phyloP scores from a whole-genome alignment of 2,329 filamentous ascomycete species.

The Ophiostoma sp. region DNA sequence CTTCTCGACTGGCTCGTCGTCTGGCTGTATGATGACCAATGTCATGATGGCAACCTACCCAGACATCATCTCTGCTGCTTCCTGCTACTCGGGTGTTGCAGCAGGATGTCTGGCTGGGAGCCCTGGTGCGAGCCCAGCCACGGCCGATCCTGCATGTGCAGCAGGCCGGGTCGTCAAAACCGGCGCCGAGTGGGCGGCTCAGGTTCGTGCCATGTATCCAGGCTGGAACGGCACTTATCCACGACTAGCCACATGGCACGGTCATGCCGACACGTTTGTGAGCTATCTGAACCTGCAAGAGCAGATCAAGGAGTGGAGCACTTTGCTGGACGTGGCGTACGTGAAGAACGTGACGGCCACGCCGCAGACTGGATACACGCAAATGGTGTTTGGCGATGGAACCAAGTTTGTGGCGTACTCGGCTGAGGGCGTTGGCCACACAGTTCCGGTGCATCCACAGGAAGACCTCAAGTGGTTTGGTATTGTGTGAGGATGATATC shows the following conservation, averaged over 20 bases:
- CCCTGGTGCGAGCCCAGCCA: constrained; percentile 29
- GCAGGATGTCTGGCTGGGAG: constrained; percentile 34
- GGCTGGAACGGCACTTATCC: constrained; percentile 46
- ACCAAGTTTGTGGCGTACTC: constrained; percentile 37
- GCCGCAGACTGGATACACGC: constrained; percentile 35
- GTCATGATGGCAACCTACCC: constrained; percentile 38
- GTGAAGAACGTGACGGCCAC: constrained; percentile 33
- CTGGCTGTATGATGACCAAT: constrained; percentile 44
- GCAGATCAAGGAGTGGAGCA: constrained; percentile 39
- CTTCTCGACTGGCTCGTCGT: constrained; percentile 48
- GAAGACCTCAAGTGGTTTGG: constrained; percentile 33
- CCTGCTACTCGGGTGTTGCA: constrained; percentile 36
- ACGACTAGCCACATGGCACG: constrained; percentile 61
- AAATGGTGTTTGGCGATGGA: constrained; percentile 38
- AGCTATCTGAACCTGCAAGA: constrained; percentile 42
- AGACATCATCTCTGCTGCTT: constrained; percentile 38
- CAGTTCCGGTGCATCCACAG: constrained; percentile 30
- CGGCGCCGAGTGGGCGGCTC: neutral
- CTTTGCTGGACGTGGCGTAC: constrained; percentile 33
- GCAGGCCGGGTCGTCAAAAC: constrained; percentile 41
- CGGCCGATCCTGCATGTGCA: constrained; percentile 44
- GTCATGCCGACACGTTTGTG: constrained; percentile 51
- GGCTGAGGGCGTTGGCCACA: constrained; percentile 36
- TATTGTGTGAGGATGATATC: neutral
- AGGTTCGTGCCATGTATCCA: constrained; percentile 36